Base-by-base conservation (phyloP, 2,329 filamentous ascomycete genomes). In the Endocalyx cinctus region DNA sequence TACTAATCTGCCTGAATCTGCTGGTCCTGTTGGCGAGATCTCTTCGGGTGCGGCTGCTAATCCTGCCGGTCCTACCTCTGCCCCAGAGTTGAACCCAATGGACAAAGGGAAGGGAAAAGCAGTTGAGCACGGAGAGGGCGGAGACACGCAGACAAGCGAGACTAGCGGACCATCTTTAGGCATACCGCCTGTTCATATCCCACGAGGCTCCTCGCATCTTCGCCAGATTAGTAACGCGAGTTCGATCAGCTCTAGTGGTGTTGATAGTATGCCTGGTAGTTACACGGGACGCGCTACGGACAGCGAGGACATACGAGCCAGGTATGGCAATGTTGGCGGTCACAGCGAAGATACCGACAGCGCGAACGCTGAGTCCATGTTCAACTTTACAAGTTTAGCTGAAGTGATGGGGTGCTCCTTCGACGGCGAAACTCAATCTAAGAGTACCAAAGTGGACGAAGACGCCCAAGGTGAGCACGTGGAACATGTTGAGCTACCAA, bases 351-450 rank as follows among this genome's bases (percentile, higher is more conserved):
- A 69, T 10, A 66, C 67, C 10, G 72, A 78, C 5, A 72, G 66
- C 34, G 51, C 67, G 5, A 70, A 71, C 28, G 64, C 72, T 0
- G 89, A 96, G 54, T 78, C 87, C 4, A 79, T 95, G 75, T 92
- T 94, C 61, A 96, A 95, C 58, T 96, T 96, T 55, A 74, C 80
- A 35, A 95, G 87, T 47, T 65, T 97, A 15, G 85, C 87, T 2
- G 85, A 87, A 41, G 86, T 94, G 57, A 85, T 96, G 18, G 85
- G 82, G 0, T 78, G 77, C 6, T 69, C 74, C 29, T 62, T 78
- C 20, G 73, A 77, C 32, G 64, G 66, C 3, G 57, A 63, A 27
- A 33, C 25, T 7, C 50, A 64, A 27, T 57, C 60, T 1, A 57
- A 53, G 12, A 65, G 67, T 19, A 57, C 62, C 6, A 42, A 48